Conservation (phyloP, 75 land plant genomes). For the Larix kaempferi region DNA sequence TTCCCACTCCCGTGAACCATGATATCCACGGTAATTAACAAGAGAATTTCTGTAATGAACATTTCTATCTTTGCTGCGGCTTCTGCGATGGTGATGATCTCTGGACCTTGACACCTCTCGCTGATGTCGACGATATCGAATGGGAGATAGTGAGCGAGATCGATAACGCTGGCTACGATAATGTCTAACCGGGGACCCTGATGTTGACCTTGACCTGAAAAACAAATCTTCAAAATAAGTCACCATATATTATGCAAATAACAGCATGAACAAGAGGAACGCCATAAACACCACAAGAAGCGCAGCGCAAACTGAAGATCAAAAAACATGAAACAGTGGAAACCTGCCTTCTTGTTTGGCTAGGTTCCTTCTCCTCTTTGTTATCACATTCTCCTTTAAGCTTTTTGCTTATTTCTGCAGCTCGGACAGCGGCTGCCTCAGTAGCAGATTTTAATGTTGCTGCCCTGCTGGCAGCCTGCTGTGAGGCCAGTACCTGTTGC, state of each 20-base stretch:
- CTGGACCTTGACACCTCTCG: slow-evolving; percentile 34
- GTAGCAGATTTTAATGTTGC: slow-evolving; percentile 44
- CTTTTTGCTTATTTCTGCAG: slow-evolving; percentile 40
- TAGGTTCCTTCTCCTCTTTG: slow-evolving; percentile 16
- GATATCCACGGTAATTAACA: slow-evolving; percentile 7
- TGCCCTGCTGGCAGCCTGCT: slow-evolving; percentile 50
- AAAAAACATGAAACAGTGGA: neutral
- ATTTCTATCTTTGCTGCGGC: slow-evolving; percentile 27
- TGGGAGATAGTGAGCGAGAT: slow-evolving; percentile 33
- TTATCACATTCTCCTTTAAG: slow-evolving; percentile 23
- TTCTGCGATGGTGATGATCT: slow-evolving; percentile 16
- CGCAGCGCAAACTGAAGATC: neutral
- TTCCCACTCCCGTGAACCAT: slow-evolving; percentile 15
- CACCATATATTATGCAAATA: slow-evolving; percentile 1
- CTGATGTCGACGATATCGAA: slow-evolving; percentile 27
- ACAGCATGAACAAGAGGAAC: neutral
- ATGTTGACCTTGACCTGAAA: slow-evolving; percentile 20
- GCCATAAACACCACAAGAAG: neutral
- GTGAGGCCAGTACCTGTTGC: slow-evolving; percentile 51
- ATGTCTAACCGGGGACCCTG: slow-evolving; percentile 34
- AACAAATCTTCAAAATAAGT: neutral
- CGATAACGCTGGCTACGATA: slow-evolving; percentile 21
- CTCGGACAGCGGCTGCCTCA: slow-evolving; percentile 38
- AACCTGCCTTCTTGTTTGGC: neutral
- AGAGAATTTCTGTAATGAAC: slow-evolving; percentile 14